Evolutionary conservation across 139 green algal genomes (phyloP), one percentile per base, ranked within the genome.

Genomic region (Tetratostichococcus sp.): DNA sequence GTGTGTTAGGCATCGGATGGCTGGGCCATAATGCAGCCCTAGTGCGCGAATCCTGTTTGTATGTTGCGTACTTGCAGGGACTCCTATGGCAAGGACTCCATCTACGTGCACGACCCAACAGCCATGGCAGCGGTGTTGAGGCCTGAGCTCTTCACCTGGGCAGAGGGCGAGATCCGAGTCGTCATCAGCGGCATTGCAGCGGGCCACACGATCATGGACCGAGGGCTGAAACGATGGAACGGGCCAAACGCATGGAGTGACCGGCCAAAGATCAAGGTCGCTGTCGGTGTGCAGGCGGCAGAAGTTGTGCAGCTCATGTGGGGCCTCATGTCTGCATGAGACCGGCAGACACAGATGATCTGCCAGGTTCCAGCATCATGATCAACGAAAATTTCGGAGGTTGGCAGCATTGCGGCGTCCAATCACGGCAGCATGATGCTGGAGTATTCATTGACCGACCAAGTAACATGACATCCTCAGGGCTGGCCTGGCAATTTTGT

Each of bases 161-260:
- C 74, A n/a, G 16, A 66, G 30, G 90, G 88, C 0, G 67, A 74
- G 6, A 77, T 93, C 59, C 50, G 86, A 23, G 90, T 95, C 65
- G 65, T 83, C 22, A 71, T 73, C 1, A 84, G 94, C 5, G 89
- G 89, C 23, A 59, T 88, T 1, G 74, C 73, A 1, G 69, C 74
- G 31, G 90, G 90, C 0, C 77, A 86, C 43, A 93, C 88, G 0
- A 80, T 95, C n/a, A 77, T 91, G 72, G 90, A 94, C 62, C 65
- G 68, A 23, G 79, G 76, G 33, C 43, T 66, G 23, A 87, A 85
- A 69, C 35, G 70, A 21, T 94, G 87, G 86, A 82, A 85, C 67
- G 81, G 78, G 1, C 71, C 67, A 30, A 86, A 93, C 77, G 86
- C 70, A 22, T 94, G 89, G 89, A 75, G 72, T 33, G 83, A 62